Percentiles rank a stretch among this genome's conserved stretches.
These are phyloP conservation scores for Linanthus parryae DNA, from an alignment of 148 eudicot species.

Conservation along the genomic window DNA sequence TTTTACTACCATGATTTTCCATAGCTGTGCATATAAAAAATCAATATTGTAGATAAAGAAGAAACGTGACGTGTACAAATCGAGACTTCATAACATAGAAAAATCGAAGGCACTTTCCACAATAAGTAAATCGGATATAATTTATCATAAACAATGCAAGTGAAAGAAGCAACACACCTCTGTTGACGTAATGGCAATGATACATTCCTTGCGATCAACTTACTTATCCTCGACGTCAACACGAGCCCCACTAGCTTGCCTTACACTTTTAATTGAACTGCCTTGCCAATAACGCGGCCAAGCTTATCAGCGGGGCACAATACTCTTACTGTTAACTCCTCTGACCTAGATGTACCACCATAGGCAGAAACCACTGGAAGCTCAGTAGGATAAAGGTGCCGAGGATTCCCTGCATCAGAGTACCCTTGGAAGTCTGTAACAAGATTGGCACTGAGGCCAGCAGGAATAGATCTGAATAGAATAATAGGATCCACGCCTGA, in stretches of 20 bases:
- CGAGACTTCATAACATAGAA: too few relatives aligned
- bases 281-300: slow-evolving; percentile 94
- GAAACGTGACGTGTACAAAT: too few relatives aligned
- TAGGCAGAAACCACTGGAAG: slow-evolving; percentile 64
- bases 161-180: slow-evolving; percentile 72
- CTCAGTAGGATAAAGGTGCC: slow-evolving; percentile 58
- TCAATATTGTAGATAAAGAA: too few relatives aligned
- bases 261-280: slow-evolving; percentile 57
- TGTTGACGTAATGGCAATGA: slow-evolving; percentile 49
- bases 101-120: too few relatives aligned
- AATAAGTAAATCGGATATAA: too few relatives aligned
- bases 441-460: slow-evolving; percentile 39
- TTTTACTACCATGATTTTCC: too few relatives aligned
- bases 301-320: slow-evolving; percentile 70
- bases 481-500: slow-evolving; percentile 44
- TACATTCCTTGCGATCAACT: slow-evolving; percentile 48
- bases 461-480: slow-evolving; percentile 48
- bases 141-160: too few relatives aligned
- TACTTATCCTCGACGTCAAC: slow-evolving; percentile 71
- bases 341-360: slow-evolving; percentile 50
- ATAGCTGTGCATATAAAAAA: too few relatives aligned
- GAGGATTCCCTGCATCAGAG: slow-evolving; percentile 48
- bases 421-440: slow-evolving; percentile 50
- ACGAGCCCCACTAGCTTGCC: slow-evolving; percentile 81
- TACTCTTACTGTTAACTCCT: slow-evolving; percentile 59